phyloP scores from a whole-genome alignment of 768 basidiomycete species.

The Favolaschia claudopus region DNA sequence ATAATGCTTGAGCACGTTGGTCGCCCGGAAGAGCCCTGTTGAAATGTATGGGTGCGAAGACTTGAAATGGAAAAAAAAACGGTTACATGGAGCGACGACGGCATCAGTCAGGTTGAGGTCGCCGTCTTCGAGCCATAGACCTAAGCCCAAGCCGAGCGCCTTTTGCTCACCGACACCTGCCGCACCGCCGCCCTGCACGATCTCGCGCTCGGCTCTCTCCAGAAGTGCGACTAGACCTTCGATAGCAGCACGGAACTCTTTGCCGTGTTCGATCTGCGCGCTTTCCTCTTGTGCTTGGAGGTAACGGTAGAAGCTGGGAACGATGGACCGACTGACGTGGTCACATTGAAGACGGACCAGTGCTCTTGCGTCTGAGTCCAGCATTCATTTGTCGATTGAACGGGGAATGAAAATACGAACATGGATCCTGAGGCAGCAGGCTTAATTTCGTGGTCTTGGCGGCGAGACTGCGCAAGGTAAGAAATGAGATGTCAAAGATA shows the following conservation, averaged over 20 bases:
- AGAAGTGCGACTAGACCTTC: constrained; percentile 60
- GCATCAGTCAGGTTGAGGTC: constrained; percentile 70
- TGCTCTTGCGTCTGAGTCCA: constrained; percentile 64
- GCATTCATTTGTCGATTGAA: not conserved
- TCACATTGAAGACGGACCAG: constrained; percentile 74
- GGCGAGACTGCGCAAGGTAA: constrained; percentile 51
- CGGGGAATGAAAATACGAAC: constrained; percentile 43
- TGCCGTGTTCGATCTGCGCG: constrained; percentile 58
- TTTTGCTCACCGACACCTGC: constrained; percentile 48
- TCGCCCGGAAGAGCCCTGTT: constrained; percentile 73
- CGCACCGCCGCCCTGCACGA: constrained; percentile 46
- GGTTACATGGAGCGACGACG: constrained; percentile 72
- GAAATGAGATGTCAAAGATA: not conserved
- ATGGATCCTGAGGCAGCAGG: constrained; percentile 71
- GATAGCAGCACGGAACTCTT: constrained; percentile 62
- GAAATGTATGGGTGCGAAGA: not conserved
- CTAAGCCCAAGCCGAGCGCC: constrained; percentile 51
- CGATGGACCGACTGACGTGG: constrained; percentile 66
- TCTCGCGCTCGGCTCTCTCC: constrained; percentile 60
- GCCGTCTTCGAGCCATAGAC: constrained; percentile 66
- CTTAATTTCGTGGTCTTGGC: constrained; percentile 53
- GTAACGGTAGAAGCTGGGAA: constrained; percentile 79
- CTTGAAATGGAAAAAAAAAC: constrained; percentile 5
- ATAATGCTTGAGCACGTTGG: constrained; percentile 69
- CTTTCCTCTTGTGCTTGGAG: constrained; percentile 70